A percentile compares a stretch with the other conserved stretches of the same genome.
phyloP scores from a whole-genome alignment of 208 protist genomes.

The Leishmania tarentolae region DNA sequence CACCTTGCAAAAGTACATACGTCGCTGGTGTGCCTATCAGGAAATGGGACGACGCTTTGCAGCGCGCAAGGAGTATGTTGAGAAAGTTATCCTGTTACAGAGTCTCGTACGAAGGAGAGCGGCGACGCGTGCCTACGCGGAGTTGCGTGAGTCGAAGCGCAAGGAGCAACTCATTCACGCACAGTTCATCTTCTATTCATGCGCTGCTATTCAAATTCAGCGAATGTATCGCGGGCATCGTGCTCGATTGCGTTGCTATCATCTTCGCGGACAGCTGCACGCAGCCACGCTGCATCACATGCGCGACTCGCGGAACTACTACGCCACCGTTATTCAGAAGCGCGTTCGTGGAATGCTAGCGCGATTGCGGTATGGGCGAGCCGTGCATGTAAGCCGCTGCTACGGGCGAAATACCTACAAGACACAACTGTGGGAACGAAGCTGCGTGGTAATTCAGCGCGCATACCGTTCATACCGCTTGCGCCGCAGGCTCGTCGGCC shows the following conservation, averaged over 20 bases:
- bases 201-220: slow-evolving; percentile 73
- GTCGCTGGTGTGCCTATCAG: slow-evolving; percentile 63
- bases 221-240: slow-evolving; percentile 69
- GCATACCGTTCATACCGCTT: slow-evolving; percentile 50
- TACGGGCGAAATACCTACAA: slow-evolving; percentile 77
- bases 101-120: slow-evolving; percentile 45
- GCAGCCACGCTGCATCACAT: slow-evolving; percentile 66
- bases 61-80: slow-evolving; percentile 33
- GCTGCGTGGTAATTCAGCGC: slow-evolving; percentile 62
- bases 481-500: slow-evolving; percentile 10
- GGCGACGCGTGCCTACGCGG: slow-evolving; percentile 25
- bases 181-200: slow-evolving; percentile 30
- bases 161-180: slow-evolving; percentile 7
- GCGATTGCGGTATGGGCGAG: slow-evolving; percentile 48
- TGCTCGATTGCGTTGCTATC: slow-evolving; percentile 41
- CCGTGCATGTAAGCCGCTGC: slow-evolving; percentile 52
- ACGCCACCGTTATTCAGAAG: slow-evolving; percentile 81
- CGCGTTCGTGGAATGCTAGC: slow-evolving; percentile 66
- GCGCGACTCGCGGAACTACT: slow-evolving; percentile 61
- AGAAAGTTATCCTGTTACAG: slow-evolving; percentile 46
- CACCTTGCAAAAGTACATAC: slow-evolving; percentile 68
- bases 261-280: slow-evolving; percentile 38
- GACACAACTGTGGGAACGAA: slow-evolving; percentile 39
- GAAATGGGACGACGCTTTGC: slow-evolving; percentile 36
- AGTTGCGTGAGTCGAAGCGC: slow-evolving; percentile 12